Evolutionary conservation across 371 early-diverging fungal species (phyloP), one percentile per base, ranked within the genome.

Genomic region (Mortierella sp.): DNA sequence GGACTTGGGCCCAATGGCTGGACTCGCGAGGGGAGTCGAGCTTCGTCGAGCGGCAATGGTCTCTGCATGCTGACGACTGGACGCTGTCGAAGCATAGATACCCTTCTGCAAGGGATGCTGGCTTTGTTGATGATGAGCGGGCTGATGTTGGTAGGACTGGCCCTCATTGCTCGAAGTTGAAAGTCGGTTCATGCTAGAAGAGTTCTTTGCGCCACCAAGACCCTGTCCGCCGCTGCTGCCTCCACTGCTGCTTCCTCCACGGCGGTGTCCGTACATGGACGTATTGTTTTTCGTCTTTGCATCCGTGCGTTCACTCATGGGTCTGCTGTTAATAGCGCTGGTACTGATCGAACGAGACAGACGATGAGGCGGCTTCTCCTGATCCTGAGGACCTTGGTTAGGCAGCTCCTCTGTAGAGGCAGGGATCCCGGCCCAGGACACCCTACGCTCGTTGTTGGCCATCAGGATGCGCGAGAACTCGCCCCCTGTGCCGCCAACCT

Each of bases 191-290:
- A 62, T 57, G 56, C 59, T 72, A 11, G 61, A 53, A n/a, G 56
- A 28, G 63, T 60, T 67, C 14, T 64, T 51, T 11, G 32, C 17
- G 8, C 31, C 6, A 14, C 34, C 50, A 5, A 60, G 50, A 15
- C 43, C 51, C 12, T 65, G 72, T 8, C 54, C 49, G 17, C 56
- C 56, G 17, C 62, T 66, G 46, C 62, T 66, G 17, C 71, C 65
- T 31, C 52, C 44, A 27, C 60, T 62, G 50, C 42, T 68, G 52
- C 75, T 75, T 49, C 47, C 60, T 30, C 56, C 52, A 42, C 75
- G 68, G n/a, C 64, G 68, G 37, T 75, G 75, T 24, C 72, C 72
- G 44, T 72, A 62, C 72, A 61, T 72, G n/a, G 72, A 65, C 24
- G 44, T 55, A 28, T 64, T 64, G 41, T 15, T 17, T 6, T 61